Evolutionary conservation across 208 protist species (phyloP).

Genomic region (Crithidia expoeki): DNA sequence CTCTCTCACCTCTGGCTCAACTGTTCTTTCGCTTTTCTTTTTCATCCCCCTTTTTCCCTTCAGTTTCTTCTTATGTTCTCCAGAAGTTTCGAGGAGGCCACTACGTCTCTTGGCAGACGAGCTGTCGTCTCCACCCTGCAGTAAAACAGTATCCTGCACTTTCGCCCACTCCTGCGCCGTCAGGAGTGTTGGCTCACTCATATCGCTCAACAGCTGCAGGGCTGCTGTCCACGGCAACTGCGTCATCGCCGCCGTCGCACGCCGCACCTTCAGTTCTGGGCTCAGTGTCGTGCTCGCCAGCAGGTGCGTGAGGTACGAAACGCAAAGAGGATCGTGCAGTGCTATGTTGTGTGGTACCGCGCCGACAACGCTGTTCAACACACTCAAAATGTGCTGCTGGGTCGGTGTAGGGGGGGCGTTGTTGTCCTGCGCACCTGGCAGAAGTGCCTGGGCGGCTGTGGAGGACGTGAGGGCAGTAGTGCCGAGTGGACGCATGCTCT

Average conservation of each 20-base stretch:
- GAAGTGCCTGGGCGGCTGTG: constrained; percentile 37
- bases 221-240: constrained; percentile 60
- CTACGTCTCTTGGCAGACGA: not conserved
- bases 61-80: constrained; percentile 2
- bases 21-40: not conserved
- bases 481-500: constrained; percentile 65
- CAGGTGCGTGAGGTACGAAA: constrained; percentile 79
- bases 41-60: not conserved
- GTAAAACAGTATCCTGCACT: constrained; percentile 16
- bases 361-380: constrained; percentile 70
- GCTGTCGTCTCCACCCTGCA: not conserved
- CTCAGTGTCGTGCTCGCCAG: constrained; percentile 71
- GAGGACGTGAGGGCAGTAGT: constrained; percentile 42
- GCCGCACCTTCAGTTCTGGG: constrained; percentile 49
- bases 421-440: constrained; percentile 10
- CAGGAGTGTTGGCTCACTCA: constrained; percentile 53
- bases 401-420: constrained; percentile 33
- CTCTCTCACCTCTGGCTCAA: too few species aligned
- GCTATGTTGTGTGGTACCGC: constrained; percentile 55
- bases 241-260: constrained; percentile 43
- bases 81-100: not conserved
- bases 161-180: constrained; percentile 37
- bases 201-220: constrained; percentile 50
- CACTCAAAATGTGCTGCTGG: constrained; percentile 58
- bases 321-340: constrained; percentile 57